These are phyloP conservation scores for Penicillium waksmanii DNA, from an alignment of 495 filamentous ascomycete genomes.

Conservation along the genomic window DNA sequence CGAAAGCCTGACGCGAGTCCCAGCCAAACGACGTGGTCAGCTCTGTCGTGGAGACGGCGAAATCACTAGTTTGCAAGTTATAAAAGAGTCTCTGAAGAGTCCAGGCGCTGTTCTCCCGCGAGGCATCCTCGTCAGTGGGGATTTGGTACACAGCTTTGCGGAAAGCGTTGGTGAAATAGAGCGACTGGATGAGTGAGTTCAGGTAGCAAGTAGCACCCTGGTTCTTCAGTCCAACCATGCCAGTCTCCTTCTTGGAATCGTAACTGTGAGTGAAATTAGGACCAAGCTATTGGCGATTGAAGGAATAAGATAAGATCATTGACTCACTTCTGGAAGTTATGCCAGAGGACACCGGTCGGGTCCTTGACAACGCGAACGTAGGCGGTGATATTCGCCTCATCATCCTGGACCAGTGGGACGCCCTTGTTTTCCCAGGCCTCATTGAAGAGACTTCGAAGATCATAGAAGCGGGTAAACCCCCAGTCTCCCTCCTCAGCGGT, in stretches of 20 bases:
- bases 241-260: slow-evolving; percentile 98
- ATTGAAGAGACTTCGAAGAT: slow-evolving; percentile 80
- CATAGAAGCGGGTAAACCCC: slow-evolving; percentile 94
- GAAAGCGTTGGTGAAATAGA: slow-evolving; percentile 97
- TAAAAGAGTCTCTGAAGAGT: slow-evolving; percentile 94
- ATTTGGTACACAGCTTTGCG: slow-evolving; percentile 97
- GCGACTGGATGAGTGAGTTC: slow-evolving; percentile 93
- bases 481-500: slow-evolving; percentile 97
- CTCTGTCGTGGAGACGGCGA: slow-evolving; percentile 86
- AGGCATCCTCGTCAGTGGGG: slow-evolving; percentile 83
- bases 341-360: slow-evolving; percentile 98
- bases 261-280: slow-evolving; percentile 57
- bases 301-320: background rate
- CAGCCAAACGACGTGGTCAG: slow-evolving; percentile 96
- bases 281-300: background rate
- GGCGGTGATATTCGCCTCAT: slow-evolving; percentile 83
- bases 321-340: slow-evolving; percentile 87
- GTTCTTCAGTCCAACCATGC: slow-evolving; percentile 95
- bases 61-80: slow-evolving; percentile 80
- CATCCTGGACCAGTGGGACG: slow-evolving; percentile 84
- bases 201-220: slow-evolving; percentile 98
- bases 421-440: slow-evolving; percentile 66
- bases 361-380: slow-evolving; percentile 95
- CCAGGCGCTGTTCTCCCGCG: slow-evolving; percentile 85
- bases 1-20: slow-evolving; percentile 97